Base-by-base conservation (phyloP, 352 stramenopile genomes). In the Globisporangium yorkense region DNA sequence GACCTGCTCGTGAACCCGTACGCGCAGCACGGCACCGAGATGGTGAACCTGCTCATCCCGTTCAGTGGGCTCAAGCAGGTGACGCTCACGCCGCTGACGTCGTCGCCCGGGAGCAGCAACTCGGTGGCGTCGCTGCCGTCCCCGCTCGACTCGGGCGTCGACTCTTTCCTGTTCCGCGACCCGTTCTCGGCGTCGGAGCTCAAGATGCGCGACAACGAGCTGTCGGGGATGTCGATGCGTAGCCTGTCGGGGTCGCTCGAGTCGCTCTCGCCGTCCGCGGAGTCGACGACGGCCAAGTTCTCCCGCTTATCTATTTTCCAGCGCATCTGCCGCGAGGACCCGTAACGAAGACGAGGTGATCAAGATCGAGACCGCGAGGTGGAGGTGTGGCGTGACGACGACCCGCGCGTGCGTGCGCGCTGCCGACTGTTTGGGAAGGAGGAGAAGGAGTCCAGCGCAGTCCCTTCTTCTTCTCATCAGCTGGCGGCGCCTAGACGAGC, bases 221-320 rank as follows among this genome's bases (percentile, higher is more conserved):
- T 31, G 44, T 48, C 43, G 43, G 20, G 0, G 43, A 2, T 48
- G 18, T 49, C 20, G 44, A 29, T 12, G 44, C 44, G 44, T 20
- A 49, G 44, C n/a, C 21, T 41, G 27, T 53, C 48, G 48, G 40
- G 54, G 15, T 53, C 59, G 1, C n/a, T 77, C 56, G 57, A 73
- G 56, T 49, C 60, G 0, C 39, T 77, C 45, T 77, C 72, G 5
- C 66, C 78, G 20, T 67, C 70, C 3, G 65, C 71, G 47, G 49
- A 63, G 33, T 75, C 71, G 0, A 58, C 70, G 31, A 59, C 59
- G 2, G 68, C 74, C 51, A 87, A 80, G 58, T 82, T 86, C 57
- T 92, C 82, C 20, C 80, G 82, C 15, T 70, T 92, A 54, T 88
- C 76, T 27, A 83, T 92, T 56, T 92, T 92, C 67, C 80, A 89